Evolutionary conservation across 2,329 filamentous ascomycete species (phyloP), one percentile per base, ranked within the genome.

Genomic region (Sarocladiaceae sp.): DNA sequence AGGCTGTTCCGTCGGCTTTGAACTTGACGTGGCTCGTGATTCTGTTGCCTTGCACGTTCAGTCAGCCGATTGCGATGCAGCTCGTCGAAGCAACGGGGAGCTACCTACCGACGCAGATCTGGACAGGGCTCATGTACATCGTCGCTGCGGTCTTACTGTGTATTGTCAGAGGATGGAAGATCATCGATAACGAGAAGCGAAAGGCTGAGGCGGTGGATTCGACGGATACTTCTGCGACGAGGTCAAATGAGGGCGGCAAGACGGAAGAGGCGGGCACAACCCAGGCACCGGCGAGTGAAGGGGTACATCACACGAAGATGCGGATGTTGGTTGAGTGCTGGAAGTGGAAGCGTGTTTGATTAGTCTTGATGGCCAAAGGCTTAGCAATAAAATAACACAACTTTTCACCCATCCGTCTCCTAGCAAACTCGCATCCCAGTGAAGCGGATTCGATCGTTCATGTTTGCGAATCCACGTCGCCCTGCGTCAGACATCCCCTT

Each of bases 11-110:
- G 1, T 82, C 85, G 61, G 79, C 72, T 0, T 67, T 93, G 35
- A 88, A 82, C 51, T 74, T 93, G 17, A 78, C 83, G 18, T 93
- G 88, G 88, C 62, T 92, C 23, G 73, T 83, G 5, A 75, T 93
- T 15, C 80, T 86, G 4, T 64, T 90, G 10, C 89, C 88, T 1
- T 80, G 81, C 12, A 89, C 86, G 0, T 90, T 85, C 58, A 78
- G 82, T 33, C 82, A 85, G 58, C 79, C 80, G 2, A 87, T 87
- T 57, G 84, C 77, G 2, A 65, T 88, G 36, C 71, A 79, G 50
- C 75, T 87, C 58, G 66, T 60, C 50, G 67, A 17, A 61, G 73
- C 33, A 23, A 71, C 67, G 0, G 65, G 70, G 25, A 74, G 75
- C 18, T 83, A 82, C 53, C 65, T 80, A 2, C 64, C 76, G 10